Conservation (phyloP, 768 basidiomycete species). For the Cyathus striatus region DNA sequence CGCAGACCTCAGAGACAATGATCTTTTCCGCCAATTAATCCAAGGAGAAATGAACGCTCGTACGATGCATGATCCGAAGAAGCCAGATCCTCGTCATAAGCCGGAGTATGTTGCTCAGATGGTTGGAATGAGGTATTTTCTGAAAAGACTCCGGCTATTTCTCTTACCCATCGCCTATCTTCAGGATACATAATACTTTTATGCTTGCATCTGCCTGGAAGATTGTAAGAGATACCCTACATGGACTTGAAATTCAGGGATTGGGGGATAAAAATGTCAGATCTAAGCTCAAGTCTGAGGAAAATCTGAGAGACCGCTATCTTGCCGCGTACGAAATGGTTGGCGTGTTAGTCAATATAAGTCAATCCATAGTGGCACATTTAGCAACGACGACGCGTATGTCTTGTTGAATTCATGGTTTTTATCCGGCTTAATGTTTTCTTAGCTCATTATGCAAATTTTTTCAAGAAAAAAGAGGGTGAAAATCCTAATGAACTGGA, state of each 20-base stretch:
- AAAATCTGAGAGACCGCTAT: constrained; percentile 49
- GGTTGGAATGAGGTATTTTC: constrained; percentile 51
- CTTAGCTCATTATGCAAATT: constrained; percentile 66
- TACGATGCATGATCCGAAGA: constrained; percentile 25
- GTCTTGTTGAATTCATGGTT: constrained; percentile 14
- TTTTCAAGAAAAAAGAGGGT: constrained; percentile 49
- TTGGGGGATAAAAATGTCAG: constrained; percentile 50
- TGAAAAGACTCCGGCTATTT: not conserved
- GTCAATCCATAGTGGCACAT: constrained; percentile 62
- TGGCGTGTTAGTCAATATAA: constrained; percentile 49
- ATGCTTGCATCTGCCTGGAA: constrained; percentile 84
- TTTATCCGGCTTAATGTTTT: constrained; percentile 1
- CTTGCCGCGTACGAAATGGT: constrained; percentile 64
- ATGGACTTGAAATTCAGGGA: constrained; percentile 48
- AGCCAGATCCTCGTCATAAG: constrained; percentile 26
- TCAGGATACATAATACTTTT: constrained; percentile 77
- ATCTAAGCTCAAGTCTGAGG: constrained; percentile 45
- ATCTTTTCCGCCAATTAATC: constrained; percentile 55
- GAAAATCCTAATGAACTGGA: constrained; percentile 40
- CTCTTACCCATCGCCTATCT: constrained; percentile 4
- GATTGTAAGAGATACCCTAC: constrained; percentile 55
- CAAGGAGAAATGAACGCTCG: constrained; percentile 52
- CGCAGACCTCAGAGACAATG: constrained; percentile 57
- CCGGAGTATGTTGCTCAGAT: constrained; percentile 51
- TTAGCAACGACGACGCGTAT: constrained; percentile 68